These are phyloP conservation scores for Moricandia arvensis DNA, from an alignment of 345 rosid genomes.

Conservation along the genomic window DNA sequence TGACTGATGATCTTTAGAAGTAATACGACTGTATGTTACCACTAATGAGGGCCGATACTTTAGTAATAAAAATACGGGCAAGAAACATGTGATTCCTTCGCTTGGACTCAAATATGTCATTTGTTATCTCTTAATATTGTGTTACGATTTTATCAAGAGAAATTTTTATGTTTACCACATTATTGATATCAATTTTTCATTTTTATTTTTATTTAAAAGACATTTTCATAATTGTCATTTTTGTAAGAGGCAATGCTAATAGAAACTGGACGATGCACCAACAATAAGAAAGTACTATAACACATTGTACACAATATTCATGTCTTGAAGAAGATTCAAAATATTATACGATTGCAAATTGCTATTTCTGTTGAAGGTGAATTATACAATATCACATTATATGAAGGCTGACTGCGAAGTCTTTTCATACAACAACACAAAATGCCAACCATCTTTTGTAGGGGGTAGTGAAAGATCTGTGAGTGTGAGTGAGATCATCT, in stretches of 20 bases:
- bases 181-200: no score
- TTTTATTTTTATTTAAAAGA: no score
- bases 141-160: no score
- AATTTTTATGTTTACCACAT: no score
- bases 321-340: background rate
- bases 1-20: no score
- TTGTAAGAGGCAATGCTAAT: no score
- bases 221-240: no score
- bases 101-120: background rate
- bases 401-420: background rate
- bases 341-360: background rate
- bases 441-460: background rate
- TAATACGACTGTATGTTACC: no score
- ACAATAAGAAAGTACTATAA: background rate
- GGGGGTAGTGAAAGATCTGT: constrained; percentile 6
- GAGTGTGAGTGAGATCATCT: constrained; percentile 7
- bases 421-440: background rate
- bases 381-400: background rate
- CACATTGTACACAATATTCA: background rate
- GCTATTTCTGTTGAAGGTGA: background rate
- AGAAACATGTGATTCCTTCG: no score
- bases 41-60: no score
- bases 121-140: background rate
- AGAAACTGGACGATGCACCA: background rate
- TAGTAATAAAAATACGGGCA: no score